phyloP scores from a whole-genome alignment of 1,284 basidiomycete genomes.

The Thecaphora thlaspeos region DNA sequence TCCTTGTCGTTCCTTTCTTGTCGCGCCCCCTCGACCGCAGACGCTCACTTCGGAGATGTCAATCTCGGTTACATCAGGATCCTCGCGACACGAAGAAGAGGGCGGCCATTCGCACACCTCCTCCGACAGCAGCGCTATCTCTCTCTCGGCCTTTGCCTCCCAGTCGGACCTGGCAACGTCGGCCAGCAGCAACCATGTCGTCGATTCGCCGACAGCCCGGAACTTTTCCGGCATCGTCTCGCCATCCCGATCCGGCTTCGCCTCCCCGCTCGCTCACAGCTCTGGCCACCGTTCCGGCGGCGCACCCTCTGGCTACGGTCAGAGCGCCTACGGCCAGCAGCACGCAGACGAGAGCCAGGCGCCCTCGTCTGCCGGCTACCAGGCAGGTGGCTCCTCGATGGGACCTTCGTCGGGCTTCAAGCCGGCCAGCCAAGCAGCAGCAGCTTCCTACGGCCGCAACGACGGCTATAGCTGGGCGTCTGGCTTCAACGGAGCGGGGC shows the following conservation, averaged over 20 bases:
- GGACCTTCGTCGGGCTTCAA: constrained; percentile 15
- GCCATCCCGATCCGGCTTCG: constrained; percentile 23
- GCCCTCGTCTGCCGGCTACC: not conserved
- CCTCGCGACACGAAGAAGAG: constrained; percentile 19
- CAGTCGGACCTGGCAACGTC: constrained; percentile 21
- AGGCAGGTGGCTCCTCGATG: not conserved
- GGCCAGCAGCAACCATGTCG: constrained; percentile 17
- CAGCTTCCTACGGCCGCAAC: not conserved
- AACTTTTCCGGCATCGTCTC: constrained; percentile 30
- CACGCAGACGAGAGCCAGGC: not conserved
- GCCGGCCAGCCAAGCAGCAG: constrained; percentile 15
- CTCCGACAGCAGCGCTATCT: constrained; percentile 14
- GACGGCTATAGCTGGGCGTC: not conserved
- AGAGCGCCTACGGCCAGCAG: not conserved
- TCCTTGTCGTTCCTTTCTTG: too few species aligned
- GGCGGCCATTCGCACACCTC: constrained; percentile 16
- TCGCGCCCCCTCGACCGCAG: not conserved
- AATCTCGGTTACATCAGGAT: not conserved
- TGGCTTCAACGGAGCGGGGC: constrained; percentile 6
- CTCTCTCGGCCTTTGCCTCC: constrained; percentile 17
- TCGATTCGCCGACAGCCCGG: constrained; percentile 30
- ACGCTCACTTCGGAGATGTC: not conserved
- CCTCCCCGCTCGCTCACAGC: not conserved
- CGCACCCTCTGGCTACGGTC: too few species aligned
- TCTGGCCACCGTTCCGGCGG: not conserved